phyloP scores from a whole-genome alignment of 805 yeast genomes.

The Millerozyma acaciae region DNA sequence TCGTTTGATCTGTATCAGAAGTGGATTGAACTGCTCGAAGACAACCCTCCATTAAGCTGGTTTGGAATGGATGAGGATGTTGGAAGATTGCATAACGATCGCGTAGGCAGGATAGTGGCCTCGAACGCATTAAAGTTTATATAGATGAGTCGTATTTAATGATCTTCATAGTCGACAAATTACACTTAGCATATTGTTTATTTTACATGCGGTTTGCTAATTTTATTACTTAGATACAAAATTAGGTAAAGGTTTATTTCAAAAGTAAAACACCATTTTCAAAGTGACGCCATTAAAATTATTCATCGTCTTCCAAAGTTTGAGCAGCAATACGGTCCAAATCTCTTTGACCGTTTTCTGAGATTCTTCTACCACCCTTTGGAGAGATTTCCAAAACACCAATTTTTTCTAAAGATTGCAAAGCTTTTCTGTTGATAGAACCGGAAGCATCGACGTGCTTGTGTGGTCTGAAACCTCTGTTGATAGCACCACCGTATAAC shows the following conservation, averaged over 20 bases:
- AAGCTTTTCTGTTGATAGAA: constrained; percentile 96
- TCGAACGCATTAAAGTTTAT: not conserved
- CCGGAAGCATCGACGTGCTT: constrained; percentile 99
- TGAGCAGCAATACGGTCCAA: constrained; percentile 99
- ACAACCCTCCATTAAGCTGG: constrained; percentile 51
- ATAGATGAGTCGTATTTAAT: not conserved
- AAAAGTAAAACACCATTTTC: constrained; percentile 6
- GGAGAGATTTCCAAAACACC: constrained; percentile 95
- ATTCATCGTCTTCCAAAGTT: constrained; percentile 85
- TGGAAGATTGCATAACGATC: constrained; percentile 28
- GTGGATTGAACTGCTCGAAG: constrained; percentile 58
- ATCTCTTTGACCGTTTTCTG: constrained; percentile 99
- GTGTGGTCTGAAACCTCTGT: constrained; percentile 99
- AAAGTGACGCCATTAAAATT: constrained; percentile 8
- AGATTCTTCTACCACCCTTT: constrained; percentile 99
- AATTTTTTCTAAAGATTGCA: constrained; percentile 97
- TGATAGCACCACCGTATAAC: constrained; percentile 97
- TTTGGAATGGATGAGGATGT: constrained; percentile 45
- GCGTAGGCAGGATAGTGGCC: constrained; percentile 17
- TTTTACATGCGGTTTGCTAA: constrained; percentile 18
- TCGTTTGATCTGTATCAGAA: constrained; percentile 24
- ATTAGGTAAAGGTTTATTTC: constrained; percentile 8
- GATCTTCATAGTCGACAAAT: not conserved
- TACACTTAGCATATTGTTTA: constrained; percentile 7
- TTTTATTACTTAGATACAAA: constrained; percentile 13